Evolutionary conservation across 1,284 basidiomycete genomes (phyloP), one percentile per base, ranked within the genome.

Genomic region (Ceratobasidium sp.): DNA sequence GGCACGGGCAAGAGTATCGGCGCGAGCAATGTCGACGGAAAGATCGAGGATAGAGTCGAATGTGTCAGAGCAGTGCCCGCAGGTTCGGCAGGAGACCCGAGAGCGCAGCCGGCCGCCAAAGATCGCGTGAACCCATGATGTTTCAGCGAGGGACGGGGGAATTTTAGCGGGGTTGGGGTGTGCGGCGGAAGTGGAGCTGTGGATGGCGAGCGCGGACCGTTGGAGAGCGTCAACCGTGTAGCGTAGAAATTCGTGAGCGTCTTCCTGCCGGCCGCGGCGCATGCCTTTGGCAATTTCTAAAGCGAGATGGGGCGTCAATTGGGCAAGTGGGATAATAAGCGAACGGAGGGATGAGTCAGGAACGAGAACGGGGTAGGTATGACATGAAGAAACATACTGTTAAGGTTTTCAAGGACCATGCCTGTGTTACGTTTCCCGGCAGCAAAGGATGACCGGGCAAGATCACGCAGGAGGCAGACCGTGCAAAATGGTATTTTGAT

Each of bases 221-320:
- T 98, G 96, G 70, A 98, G 81, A 30, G 91, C 91, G 78, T 99
- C 97, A 44, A 98, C 89, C 28, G 92, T 89, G 80, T 98, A 97
- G 36, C 97, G 90, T 66, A 99, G 87, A 78, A 99, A 99, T 81
- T 99, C 97, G 80, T 99, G 97, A 3, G 96, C 91, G 80, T 99
- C 97, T 80, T 99, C 97, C 81, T 99, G 97, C 75, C 95, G 84
- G n/a, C 94, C 94, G 79, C 84, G 86, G 62, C 90, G 88, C 85
- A 99, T 89, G 75, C 94, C 91, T 80, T 95, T 95, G 16, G 95
- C 95, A 76, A 99, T 96, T 12, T 85, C 94, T 96, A 77, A 44
- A n/a, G 44, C 30, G 49, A 60, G 49, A 28, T 59, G 16, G 62
- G 48, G 44, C 33, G 48, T 72, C 18, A 67, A 51, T 72, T 59